Evolutionary conservation across 306 rosid genomes (phyloP).

Genomic region (Cotoneaster glaucophyllus): DNA sequence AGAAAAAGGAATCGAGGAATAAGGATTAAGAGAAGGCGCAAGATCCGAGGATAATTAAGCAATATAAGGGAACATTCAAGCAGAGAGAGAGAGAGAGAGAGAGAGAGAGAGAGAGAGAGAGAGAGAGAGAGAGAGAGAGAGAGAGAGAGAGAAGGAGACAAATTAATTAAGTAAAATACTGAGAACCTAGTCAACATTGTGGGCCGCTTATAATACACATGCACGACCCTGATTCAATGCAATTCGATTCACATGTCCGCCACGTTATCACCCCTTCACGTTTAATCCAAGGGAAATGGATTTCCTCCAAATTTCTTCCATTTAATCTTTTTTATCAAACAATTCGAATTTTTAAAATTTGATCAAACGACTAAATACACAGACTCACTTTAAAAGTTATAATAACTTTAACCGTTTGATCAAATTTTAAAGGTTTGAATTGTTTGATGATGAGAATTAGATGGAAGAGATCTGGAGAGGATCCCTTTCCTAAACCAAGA

Average conservation of each 20-base stretch:
- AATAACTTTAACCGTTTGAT: no score
- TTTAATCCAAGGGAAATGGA: no score
- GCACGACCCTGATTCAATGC: constrained; percentile 47
- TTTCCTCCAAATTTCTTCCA: fast-evolving
- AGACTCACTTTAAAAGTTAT: no score
- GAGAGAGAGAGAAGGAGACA: neutral
- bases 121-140: constrained; percentile 14
- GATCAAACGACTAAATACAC: fast-evolving
- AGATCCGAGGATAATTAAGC: neutral
- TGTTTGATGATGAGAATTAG: no score
- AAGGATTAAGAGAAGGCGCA: neutral
- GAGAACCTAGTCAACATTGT: constrained; percentile 32
- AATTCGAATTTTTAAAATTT: no score
- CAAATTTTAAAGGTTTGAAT: no score
- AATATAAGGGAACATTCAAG: constrained; percentile 46
- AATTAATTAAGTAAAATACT: constrained; percentile 9
- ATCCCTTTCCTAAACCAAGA: neutral
- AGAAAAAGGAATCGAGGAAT: neutral
- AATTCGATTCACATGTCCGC: constrained; percentile 43
- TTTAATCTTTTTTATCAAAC: no score
- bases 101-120: constrained; percentile 15
- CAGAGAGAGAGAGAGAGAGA: constrained; percentile 22
- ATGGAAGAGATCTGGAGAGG: no score
- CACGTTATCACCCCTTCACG: constrained; percentile 20
- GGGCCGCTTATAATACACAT: constrained; percentile 30